phyloP scores from a whole-genome alignment of 2,329 filamentous ascomycete species.

The Trichoderma gracile region DNA sequence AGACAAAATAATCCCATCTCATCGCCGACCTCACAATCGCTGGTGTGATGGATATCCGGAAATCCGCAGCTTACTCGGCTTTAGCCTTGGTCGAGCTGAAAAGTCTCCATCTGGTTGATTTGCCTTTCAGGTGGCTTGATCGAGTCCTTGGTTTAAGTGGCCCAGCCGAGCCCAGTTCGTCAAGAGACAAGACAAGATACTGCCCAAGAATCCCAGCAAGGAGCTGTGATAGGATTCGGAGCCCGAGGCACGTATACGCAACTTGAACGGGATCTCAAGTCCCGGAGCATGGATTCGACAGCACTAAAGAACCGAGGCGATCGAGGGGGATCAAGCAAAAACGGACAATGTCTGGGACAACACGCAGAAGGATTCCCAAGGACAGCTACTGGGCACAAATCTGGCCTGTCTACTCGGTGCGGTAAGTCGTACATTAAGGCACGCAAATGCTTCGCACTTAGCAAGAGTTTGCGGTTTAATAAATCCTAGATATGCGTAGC shows the following conservation, averaged over 20 bases:
- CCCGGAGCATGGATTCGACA: not conserved
- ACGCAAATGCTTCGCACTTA: not conserved
- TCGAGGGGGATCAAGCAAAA: not conserved
- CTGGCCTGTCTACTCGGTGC: not conserved
- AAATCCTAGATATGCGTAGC: not conserved
- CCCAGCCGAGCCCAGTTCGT: too few relatives aligned
- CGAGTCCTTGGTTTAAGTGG: too few relatives aligned
- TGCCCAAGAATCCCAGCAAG: too few relatives aligned
- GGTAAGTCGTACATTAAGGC: not conserved
- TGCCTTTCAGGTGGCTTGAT: too few relatives aligned
- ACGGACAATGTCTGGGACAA: not conserved
- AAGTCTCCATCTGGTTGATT: too few relatives aligned
- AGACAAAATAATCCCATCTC: too few relatives aligned
- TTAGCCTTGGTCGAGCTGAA: too few relatives aligned
- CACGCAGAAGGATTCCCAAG: too few relatives aligned
- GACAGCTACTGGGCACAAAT: not conserved
- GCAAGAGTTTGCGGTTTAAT: not conserved
- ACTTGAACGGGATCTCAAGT: not conserved
- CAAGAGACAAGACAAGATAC: too few relatives aligned
- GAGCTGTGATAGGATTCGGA: too few relatives aligned
- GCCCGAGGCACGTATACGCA: too few relatives aligned
- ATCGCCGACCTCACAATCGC: too few relatives aligned
- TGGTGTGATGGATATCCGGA: not conserved
- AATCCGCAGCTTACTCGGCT: not conserved
- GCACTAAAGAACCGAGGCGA: not conserved